Percentiles rank a stretch among this genome's conserved stretches.
These are phyloP conservation scores for Massarina eburnea DNA, from an alignment of 2,329 filamentous ascomycete species.

Conservation along the genomic window DNA sequence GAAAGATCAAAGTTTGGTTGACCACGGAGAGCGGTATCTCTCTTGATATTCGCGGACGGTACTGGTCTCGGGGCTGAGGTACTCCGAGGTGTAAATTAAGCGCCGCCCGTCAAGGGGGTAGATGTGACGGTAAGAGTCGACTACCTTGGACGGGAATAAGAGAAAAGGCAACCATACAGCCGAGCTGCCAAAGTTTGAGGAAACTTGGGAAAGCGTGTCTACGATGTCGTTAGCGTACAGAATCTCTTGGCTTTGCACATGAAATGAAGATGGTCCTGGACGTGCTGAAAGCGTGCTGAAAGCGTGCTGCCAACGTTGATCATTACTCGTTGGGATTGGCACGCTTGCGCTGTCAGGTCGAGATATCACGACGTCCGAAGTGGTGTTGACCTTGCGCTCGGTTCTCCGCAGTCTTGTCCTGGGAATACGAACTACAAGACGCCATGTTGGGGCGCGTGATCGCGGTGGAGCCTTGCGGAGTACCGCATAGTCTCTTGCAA, in stretches of 20 bases:
- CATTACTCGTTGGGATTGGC: neutral
- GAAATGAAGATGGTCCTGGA: constrained; percentile 2
- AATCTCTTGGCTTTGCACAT: neutral
- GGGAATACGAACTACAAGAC: neutral
- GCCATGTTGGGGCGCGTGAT: too few species aligned
- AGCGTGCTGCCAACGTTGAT: constrained; percentile 1
- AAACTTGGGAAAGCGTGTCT: neutral
- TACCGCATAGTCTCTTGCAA: too few species aligned
- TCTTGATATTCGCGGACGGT: neutral
- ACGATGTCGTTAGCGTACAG: neutral
- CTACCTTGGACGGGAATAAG: neutral
- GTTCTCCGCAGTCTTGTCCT: neutral
- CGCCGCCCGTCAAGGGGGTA: neutral
- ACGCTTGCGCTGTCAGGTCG: neutral
- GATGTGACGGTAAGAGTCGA: neutral
- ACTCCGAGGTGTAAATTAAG: neutral
- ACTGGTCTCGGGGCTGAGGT: neutral
- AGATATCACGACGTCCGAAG: neutral
- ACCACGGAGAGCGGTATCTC: neutral
- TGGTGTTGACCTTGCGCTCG: neutral
- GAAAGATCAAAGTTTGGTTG: neutral
- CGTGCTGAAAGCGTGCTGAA: neutral
- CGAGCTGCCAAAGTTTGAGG: neutral
- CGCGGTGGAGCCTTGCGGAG: too few species aligned
- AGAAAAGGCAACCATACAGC: neutral